Evolutionary conservation across 805 yeast species (phyloP), one percentile per base, ranked within the genome.

Genomic region (Pachysolen tannophilus): DNA sequence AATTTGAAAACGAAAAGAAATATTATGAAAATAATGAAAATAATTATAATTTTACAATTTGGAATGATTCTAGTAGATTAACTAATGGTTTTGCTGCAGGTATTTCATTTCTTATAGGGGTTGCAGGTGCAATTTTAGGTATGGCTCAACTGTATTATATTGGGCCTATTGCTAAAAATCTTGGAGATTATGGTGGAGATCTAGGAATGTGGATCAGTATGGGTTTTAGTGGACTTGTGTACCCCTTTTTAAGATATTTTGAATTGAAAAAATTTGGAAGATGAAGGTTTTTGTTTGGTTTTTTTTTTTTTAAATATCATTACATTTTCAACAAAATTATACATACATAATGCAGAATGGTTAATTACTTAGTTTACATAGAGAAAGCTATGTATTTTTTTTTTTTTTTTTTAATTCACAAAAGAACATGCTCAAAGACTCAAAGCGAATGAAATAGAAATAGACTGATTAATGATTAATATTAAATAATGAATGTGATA

Each of bases 111-210:
- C 46, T 72, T 3, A 58, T 69, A 35, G 95, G 95, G 30, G 78
- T 78, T 13, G 82, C 74, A 0, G 95, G 94, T 31, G 94, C 85
- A 1, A 85, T 82, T 3, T 60, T 85, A 15, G 94, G 95, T 6
- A 86, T 86, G 96, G 69, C 82, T 18, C 96, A 86, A 54, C 82
- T 77, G 6, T 86, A 86, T 56, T 86, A 81, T 67, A 63, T 70
- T 6, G 96, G 95, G 0, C 85, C 85, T 0, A 45, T 85, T 8
- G 94, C 94, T 9, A 55, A 55, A 20, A 47, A 62, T 4, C 60
- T 82, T 11, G 94, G 94, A 15, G 76, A 67, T 5, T 54, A 56
- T 41, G 87, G 83, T 37, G 94, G 86, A 14, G 95, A 86, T 53
- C 53, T 86, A 27, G 96, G 92, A 17, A 77, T 80, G 72, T 82